These are phyloP conservation scores for Vairimorpha necatrix DNA, from an alignment of 371 early-diverging fungal genomes.

Conservation along the genomic window DNA sequence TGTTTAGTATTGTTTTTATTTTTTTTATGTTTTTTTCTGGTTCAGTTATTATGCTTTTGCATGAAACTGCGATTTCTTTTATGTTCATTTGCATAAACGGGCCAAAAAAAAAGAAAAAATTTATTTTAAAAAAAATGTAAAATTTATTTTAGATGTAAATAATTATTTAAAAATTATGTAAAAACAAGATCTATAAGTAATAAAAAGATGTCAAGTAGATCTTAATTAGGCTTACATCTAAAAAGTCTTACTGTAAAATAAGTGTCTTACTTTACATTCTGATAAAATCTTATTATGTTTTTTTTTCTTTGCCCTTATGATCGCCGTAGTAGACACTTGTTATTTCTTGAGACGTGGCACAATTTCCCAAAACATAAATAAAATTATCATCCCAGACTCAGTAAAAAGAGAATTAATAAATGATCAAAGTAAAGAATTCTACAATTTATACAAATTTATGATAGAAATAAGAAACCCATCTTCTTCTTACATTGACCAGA, in stretches of 20 bases:
- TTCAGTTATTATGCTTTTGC: slow-evolving; percentile 37
- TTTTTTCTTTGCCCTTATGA: slow-evolving; percentile 31
- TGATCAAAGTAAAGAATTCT: slow-evolving; percentile 35
- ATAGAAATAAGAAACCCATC: slow-evolving; percentile 59
- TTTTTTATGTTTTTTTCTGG: slow-evolving; percentile 21
- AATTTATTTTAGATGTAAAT: slow-evolving; percentile 5
- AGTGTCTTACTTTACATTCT: no score
- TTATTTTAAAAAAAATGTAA: background rate
- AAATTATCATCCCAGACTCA: slow-evolving; percentile 50
- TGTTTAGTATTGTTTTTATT: slow-evolving; percentile 7
- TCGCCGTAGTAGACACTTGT: slow-evolving; percentile 61
- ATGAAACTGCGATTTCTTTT: slow-evolving; percentile 33
- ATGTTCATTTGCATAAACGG: slow-evolving; percentile 22
- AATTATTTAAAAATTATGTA: no score
- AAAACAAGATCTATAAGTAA: no score
- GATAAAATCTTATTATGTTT: no score
- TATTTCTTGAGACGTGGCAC: slow-evolving; percentile 44
- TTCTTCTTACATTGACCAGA: slow-evolving; percentile 40
- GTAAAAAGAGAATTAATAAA: slow-evolving; percentile 54
- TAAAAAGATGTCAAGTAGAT: no score
- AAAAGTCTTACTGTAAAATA: no score
- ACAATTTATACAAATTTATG: slow-evolving; percentile 43
- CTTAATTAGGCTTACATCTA: no score
- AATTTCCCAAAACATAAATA: slow-evolving; percentile 14
- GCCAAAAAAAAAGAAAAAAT: background rate